A percentile compares a stretch with the other conserved stretches of the same genome.
phyloP scores from a whole-genome alignment of 352 stramenopile species.

The Phytophthora europaea region DNA sequence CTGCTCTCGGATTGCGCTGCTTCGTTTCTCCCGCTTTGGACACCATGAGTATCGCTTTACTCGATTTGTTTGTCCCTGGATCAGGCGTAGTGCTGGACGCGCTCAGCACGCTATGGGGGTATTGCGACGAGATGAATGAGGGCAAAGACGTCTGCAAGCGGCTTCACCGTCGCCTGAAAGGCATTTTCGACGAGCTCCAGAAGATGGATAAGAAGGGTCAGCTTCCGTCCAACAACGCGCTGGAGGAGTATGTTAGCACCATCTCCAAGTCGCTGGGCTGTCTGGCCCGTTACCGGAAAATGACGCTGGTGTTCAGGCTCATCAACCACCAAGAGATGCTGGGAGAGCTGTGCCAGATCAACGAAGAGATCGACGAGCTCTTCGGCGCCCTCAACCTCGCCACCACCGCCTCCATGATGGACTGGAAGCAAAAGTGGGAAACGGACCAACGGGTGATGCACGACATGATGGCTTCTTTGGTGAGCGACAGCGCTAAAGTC shows the following conservation, averaged over 20 bases:
- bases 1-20: not conserved
- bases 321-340: not conserved
- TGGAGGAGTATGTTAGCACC: not conserved
- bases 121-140: not conserved
- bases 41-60: not conserved
- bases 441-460: not conserved
- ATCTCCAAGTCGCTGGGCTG: not conserved
- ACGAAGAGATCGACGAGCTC: constrained; percentile 38
- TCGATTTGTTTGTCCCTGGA: not conserved
- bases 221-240: not conserved
- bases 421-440: constrained; percentile 29
- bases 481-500: not conserved
- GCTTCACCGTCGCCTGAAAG: not conserved
- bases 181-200: not conserved
- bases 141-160: not conserved
- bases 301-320: not conserved
- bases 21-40: not conserved
- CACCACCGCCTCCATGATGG: not conserved
- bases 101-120: not conserved
- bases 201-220: not conserved
- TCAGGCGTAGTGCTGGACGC: not conserved
- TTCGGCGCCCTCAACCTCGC: constrained; percentile 36
- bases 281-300: not conserved
- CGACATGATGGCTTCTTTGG: not conserved
- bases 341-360: constrained; percentile 24